Evolutionary conservation across 495 filamentous ascomycete genomes (phyloP), one percentile per base, ranked within the genome.

Genomic region (Penicillium argentinense): DNA sequence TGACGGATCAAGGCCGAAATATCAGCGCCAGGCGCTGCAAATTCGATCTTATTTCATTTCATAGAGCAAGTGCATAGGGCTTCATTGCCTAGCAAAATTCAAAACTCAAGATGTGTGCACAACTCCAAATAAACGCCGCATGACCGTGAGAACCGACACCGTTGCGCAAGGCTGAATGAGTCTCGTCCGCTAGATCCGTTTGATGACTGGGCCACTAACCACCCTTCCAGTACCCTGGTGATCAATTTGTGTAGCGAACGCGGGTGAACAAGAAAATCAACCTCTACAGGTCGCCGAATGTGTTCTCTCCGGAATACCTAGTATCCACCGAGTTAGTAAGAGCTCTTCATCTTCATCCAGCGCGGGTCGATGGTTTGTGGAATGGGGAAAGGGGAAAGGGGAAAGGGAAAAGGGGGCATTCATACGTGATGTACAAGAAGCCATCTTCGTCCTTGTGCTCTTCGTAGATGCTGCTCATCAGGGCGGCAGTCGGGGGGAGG

Each of bases 381-480:
- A 39, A 14, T 4, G 33, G 16, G 16, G 32, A 3, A 39, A 14
- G 4, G 33, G 16, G 9, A n/a, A 28, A 6, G 16, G 23, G 21
- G 25, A 23, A 12, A 9, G 9, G 4, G 24, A 41, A n/a, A 24
- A 11, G 14, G 17, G 9, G 5, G 28, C 9, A 18, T 38, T 62
- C 75, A 49, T 75, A 80, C 75, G 76, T 79, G 67, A 80, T 80
- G 59, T 80, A 80, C 30, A 80, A 46, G 54, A 80, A 80, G 5
- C 76, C 76, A 63, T 80, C 76, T 55, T 80, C 76, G 59, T 80
- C 76, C 73, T 97, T 96, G 82, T 97, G 92, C 71, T 98, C 93
- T 70, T 99, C 93, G 68, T 97, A 99, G 72, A 99, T 99, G 66
- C 85, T 90, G 80, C 89, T 96, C 93, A 99, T 99, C 33, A 99